phyloP scores from a whole-genome alignment of 2,329 filamentous ascomycete genomes.

The Fusarium nygamai region DNA sequence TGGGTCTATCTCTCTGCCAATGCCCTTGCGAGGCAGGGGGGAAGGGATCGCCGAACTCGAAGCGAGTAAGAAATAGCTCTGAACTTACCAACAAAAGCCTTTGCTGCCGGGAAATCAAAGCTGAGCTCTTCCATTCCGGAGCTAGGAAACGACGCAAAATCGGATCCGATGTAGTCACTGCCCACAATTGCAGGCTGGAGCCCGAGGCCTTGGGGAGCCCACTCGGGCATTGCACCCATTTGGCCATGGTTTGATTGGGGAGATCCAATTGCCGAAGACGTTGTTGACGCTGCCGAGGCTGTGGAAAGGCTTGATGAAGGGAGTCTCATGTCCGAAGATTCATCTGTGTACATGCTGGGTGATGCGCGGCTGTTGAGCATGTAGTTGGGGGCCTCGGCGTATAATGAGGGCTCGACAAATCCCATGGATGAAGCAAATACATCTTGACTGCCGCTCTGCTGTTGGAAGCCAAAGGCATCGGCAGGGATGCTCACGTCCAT shows the following conservation, averaged over 20 bases:
- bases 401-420: slow-evolving; percentile 58
- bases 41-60: slow-evolving; percentile 30
- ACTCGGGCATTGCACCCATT: slow-evolving; percentile 67
- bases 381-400: slow-evolving; percentile 56
- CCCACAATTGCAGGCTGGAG: slow-evolving; percentile 72
- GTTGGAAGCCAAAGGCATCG: slow-evolving; percentile 55
- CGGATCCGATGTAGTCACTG: slow-evolving; percentile 62
- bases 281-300: slow-evolving; percentile 69
- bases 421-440: slow-evolving; percentile 49
- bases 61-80: slow-evolving; percentile 32
- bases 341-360: slow-evolving; percentile 61
- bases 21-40: slow-evolving; percentile 23
- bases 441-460: slow-evolving; percentile 48
- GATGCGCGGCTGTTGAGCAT: slow-evolving; percentile 59
- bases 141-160: slow-evolving; percentile 64
- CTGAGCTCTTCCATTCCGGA: slow-evolving; percentile 61
- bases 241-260: slow-evolving; percentile 71
- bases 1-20: slow-evolving; percentile 31
- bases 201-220: slow-evolving; percentile 64
- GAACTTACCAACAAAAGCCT: slow-evolving; percentile 68
- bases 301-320: slow-evolving; percentile 69
- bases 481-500: slow-evolving; percentile 62
- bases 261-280: slow-evolving; percentile 74
- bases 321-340: slow-evolving; percentile 57
- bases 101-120: slow-evolving; percentile 60